Base-by-base conservation (phyloP, 257 asterid genomes). In the Perilla frutescens region DNA sequence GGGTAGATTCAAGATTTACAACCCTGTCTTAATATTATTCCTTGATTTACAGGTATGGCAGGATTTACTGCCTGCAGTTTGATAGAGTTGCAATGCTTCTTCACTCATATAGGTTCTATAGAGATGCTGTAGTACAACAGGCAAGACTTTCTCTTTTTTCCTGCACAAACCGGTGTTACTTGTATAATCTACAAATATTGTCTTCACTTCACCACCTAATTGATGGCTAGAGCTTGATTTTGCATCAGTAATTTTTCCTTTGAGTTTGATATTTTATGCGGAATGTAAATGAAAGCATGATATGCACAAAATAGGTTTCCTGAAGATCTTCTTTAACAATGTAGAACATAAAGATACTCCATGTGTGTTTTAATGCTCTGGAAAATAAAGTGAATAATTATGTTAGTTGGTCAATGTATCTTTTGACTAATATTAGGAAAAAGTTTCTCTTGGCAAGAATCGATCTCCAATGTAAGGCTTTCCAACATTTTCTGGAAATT, bases 11-110 rank as follows among this genome's bases (percentile, higher is more conserved):
- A 54, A 81, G 63, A 68, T 69, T 50, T 2, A 40, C 65, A 39
- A 26, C 71, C 59, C 43, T 67, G 40, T 76, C 57, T 56, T 60
- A 64, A 68, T 80, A 57, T 70, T 60, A 75, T 76, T 77, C 74
- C 71, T 62, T 63, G 66, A 77, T 81, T 76, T 72, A 59, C 96
- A 94, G 97, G 80, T 94, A 94, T 76, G 98, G 98, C 78, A 88
- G 99, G 86, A 90, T 94, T 82, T 94, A 92, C 80, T 94, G 99
- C 88, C 84, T 94, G 82, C 99, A 94, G 83, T 82, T 91, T 68
- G 98, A 94, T 82, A 88, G 90, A 82, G 87, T 88, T 72, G 96
- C 93, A 10, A 94, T 87, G 97, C 77, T 81, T 67, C 98, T 91
- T 68, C 91, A 90, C 86, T 70, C 81, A 15, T 88, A 94, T 77